phyloP scores from a whole-genome alignment of 2,329 filamentous ascomycete genomes.

The Metarhizium anisopliae region DNA sequence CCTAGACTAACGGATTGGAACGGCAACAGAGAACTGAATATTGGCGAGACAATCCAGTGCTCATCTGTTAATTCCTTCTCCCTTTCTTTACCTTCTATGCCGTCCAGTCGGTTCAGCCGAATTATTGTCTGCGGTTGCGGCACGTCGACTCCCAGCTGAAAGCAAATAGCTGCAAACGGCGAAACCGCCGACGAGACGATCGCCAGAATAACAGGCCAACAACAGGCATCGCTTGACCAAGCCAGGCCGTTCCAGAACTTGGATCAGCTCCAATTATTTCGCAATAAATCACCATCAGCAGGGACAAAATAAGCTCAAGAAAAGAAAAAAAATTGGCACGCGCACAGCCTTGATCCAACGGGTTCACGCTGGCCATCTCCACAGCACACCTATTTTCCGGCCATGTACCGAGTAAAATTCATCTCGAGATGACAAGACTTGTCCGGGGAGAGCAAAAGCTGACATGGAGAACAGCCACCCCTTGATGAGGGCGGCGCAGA shows the following conservation, averaged over 20 bases:
- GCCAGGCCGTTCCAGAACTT: neutral
- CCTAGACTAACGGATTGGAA: no score
- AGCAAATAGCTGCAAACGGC: neutral
- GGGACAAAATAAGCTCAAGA: neutral
- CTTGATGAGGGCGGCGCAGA: neutral
- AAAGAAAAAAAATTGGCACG: neutral
- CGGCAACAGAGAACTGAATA: no score
- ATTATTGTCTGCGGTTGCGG: neutral
- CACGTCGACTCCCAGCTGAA: neutral
- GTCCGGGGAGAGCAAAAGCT: neutral
- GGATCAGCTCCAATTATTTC: neutral
- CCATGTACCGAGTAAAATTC: neutral
- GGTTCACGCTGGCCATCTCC: neutral
- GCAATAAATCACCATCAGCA: neutral
- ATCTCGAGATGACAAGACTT: neutral
- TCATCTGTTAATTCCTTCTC: no score
- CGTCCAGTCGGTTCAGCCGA: no score
- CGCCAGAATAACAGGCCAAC: neutral
- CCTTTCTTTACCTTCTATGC: no score
- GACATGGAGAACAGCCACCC: neutral
- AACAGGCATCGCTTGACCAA: neutral
- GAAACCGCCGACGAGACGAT: neutral
- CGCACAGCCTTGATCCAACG: neutral
- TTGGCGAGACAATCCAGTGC: no score
- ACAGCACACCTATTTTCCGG: neutral